These are phyloP conservation scores for Pholiota molesta DNA, from an alignment of 768 basidiomycete genomes.

Conservation along the genomic window DNA sequence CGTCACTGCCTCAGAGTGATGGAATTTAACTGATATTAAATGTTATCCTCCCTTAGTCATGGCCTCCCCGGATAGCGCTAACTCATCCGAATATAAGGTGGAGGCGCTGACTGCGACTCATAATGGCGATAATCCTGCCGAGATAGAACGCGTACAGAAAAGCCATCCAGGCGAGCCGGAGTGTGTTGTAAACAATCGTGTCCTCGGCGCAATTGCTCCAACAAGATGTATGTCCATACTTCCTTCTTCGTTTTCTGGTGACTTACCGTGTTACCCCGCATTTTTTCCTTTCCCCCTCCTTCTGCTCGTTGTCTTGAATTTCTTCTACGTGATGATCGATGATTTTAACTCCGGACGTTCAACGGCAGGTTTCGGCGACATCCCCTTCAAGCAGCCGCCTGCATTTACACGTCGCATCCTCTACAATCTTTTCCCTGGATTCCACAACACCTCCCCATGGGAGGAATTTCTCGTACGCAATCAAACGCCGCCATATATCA, in stretches of 20 bases:
- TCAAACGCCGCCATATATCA: conserved; percentile 67
- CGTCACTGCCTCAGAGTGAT: conserved; percentile 1
- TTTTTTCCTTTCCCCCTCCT: conserved; percentile 10
- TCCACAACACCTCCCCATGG: conserved; percentile 63
- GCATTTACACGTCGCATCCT: conserved; percentile 66
- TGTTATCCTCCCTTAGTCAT: conserved; percentile 39
- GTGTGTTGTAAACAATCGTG: conserved; percentile 64
- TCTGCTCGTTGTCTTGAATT: background rate
- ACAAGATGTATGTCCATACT: conserved; percentile 62
- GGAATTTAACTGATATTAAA: conserved; percentile 1
- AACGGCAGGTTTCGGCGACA: conserved; percentile 63
- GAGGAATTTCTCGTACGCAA: conserved; percentile 69
- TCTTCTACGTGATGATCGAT: background rate
- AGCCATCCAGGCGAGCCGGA: conserved; percentile 76
- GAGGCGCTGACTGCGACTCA: conserved; percentile 67
- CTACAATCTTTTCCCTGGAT: conserved; percentile 66
- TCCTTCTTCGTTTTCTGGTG: conserved; percentile 18
- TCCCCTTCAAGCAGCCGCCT: conserved; percentile 75
- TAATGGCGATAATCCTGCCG: conserved; percentile 69
- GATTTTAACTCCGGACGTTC: conserved; percentile 15
- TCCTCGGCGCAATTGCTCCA: conserved; percentile 78
- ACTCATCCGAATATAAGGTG: conserved; percentile 56
- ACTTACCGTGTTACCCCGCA: conserved; percentile 14
- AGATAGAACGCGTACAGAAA: conserved; percentile 61
- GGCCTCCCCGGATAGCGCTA: conserved; percentile 45